These are phyloP conservation scores for Eucalyptus regnans DNA, from an alignment of 345 rosid genomes.

Conservation along the genomic window DNA sequence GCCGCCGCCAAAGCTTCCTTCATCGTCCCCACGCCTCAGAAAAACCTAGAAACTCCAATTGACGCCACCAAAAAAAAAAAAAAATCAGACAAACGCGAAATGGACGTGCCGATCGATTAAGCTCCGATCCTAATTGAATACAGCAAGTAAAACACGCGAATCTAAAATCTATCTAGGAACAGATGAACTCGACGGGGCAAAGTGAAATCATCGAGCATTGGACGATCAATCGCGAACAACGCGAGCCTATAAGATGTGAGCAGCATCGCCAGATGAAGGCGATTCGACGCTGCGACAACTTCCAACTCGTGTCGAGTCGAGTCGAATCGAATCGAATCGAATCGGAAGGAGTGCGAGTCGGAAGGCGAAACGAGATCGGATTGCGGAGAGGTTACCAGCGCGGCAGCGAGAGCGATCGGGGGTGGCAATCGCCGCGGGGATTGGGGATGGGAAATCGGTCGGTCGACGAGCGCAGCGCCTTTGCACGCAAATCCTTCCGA, in stretches of 20 bases:
- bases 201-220: background rate
- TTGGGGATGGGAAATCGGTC: background rate
- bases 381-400: background rate
- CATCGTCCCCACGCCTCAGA: conserved; percentile 3
- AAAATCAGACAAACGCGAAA: background rate
- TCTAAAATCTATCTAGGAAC: background rate
- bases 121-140: background rate
- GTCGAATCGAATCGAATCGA: background rate
- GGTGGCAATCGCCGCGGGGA: no score
- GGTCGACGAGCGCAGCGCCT: background rate
- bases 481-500: background rate
- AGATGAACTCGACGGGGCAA: background rate
- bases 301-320: background rate
- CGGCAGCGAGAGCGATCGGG: background rate
- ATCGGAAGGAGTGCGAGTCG: background rate
- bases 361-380: background rate
- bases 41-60: background rate
- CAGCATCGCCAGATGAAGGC: background rate
- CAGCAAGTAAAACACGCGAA: background rate
- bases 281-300: background rate
- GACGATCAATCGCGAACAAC: background rate
- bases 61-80: background rate
- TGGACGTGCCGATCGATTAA: background rate
- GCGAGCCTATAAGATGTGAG: background rate
- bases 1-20: conserved; percentile 4